A percentile compares a stretch with the other conserved stretches of the same genome.
Evolutionary conservation across 2,329 filamentous ascomycete species (phyloP).

Genomic region (Immersiporthe knoxdaviesiana): DNA sequence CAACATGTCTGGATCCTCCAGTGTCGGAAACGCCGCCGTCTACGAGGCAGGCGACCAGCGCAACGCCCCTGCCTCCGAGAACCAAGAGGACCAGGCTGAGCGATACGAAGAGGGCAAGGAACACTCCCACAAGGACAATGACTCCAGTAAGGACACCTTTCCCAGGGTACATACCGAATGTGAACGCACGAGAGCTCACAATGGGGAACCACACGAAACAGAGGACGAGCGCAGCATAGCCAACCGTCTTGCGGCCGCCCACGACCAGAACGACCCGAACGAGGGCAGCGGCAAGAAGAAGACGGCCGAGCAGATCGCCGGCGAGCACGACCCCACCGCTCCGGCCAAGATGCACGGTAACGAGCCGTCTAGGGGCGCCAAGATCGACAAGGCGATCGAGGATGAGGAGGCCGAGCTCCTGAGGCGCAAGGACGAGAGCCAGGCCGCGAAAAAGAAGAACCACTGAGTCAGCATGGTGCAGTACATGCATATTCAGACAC

Average conservation of each 20-base stretch:
- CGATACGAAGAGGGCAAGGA: slow-evolving; percentile 74
- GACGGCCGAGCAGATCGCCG: slow-evolving; percentile 37
- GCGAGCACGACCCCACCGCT: slow-evolving; percentile 29
- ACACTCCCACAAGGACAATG: slow-evolving; percentile 68
- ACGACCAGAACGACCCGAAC: slow-evolving; percentile 28
- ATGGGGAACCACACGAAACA: slow-evolving; percentile 33
- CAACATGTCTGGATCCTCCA: slow-evolving; percentile 53
- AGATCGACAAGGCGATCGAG: slow-evolving; percentile 70
- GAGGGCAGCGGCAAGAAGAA: slow-evolving; percentile 34
- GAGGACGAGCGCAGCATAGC: slow-evolving; percentile 74
- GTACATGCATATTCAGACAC: too few species aligned
- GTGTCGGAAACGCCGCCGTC: slow-evolving; percentile 65
- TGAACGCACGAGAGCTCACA: neutral
- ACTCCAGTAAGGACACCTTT: slow-evolving; percentile 63
- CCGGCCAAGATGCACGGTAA: slow-evolving; percentile 69
- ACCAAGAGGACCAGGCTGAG: slow-evolving; percentile 47
- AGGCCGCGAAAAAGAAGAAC: slow-evolving; percentile 31
- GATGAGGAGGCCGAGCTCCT: slow-evolving; percentile 70
- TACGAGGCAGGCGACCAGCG: slow-evolving; percentile 81
- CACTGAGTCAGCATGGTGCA: neutral
- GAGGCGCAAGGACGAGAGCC: slow-evolving; percentile 48
- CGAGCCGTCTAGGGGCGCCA: slow-evolving; percentile 72
- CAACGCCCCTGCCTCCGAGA: slow-evolving; percentile 59
- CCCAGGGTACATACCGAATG: too few species aligned
- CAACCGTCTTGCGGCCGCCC: slow-evolving; percentile 67